Percentiles rank a stretch among this genome's conserved stretches.
phyloP scores from a whole-genome alignment of 345 rosid genomes.

The Laguncularia racemosa region DNA sequence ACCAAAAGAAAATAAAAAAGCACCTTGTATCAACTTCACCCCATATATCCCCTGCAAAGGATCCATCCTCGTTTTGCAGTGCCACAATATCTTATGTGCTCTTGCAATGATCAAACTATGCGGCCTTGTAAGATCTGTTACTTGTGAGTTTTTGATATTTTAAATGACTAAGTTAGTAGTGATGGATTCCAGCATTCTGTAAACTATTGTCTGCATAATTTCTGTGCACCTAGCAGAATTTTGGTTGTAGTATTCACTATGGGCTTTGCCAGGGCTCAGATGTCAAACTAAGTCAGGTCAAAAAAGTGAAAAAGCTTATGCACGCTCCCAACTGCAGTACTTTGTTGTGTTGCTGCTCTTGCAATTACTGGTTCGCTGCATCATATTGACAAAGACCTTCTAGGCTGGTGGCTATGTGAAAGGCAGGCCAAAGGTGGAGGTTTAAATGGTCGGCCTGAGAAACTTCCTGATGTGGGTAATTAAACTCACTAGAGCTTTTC shows the following conservation, averaged over 20 bases:
- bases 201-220: too few species aligned
- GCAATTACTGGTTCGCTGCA: constrained; percentile 80
- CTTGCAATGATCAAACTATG: too few species aligned
- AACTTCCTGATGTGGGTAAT: constrained; percentile 75
- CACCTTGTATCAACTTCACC: constrained; percentile 95
- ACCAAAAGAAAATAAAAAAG: constrained; percentile 3
- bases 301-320: not conserved
- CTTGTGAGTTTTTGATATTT: too few species aligned
- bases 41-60: constrained; percentile 95
- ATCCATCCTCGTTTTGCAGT: constrained; percentile 34
- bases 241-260: too few species aligned
- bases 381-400: constrained; percentile 84
- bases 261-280: not conserved
- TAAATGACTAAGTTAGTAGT: too few species aligned
- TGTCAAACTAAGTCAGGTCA: not conserved
- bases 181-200: too few species aligned
- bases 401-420: constrained; percentile 96
- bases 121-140: too few species aligned
- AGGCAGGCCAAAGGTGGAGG: constrained; percentile 79
- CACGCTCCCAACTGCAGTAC: constrained; percentile 35
- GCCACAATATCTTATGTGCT: too few species aligned
- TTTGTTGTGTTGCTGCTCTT: constrained; percentile 93
- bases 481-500: not conserved
- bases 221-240: too few species aligned
- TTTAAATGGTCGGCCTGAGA: constrained; percentile 88